Percentiles rank a stretch among this genome's conserved stretches.
Conservation (phyloP, 495 filamentous ascomycete genomes). For the Staphylotrichum longicolle region DNA sequence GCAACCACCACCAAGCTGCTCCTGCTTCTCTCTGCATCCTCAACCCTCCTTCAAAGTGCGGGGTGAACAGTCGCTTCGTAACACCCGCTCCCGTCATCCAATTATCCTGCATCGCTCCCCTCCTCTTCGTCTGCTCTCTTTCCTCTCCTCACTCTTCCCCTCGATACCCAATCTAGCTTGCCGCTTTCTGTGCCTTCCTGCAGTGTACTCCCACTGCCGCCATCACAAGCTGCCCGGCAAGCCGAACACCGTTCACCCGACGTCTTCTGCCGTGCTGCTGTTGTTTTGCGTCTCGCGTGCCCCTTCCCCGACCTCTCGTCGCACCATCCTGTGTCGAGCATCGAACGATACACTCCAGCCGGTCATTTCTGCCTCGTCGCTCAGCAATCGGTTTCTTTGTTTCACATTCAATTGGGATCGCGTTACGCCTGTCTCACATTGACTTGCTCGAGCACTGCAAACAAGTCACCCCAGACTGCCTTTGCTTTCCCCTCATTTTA, state of each 20-base stretch:
- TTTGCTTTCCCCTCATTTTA: constrained; percentile 18
- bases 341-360: constrained; percentile 15
- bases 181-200: constrained; percentile 12
- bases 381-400: constrained; percentile 1
- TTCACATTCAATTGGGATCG: constrained; percentile 7
- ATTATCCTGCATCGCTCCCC: constrained; percentile 34
- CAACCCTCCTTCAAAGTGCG: constrained; percentile 30
- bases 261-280: constrained; percentile 22
- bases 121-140: constrained; percentile 22
- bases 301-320: not conserved
- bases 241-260: not conserved
- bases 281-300: constrained; percentile 15
- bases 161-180: constrained; percentile 12
- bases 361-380: not conserved
- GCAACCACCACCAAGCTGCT: constrained; percentile 10
- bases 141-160: constrained; percentile 14
- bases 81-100: constrained; percentile 25
- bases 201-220: constrained; percentile 8
- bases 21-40: constrained; percentile 4
- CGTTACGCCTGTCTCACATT: constrained; percentile 5
- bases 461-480: not conserved
- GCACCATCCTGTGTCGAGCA: not conserved
- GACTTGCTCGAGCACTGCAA: constrained; percentile 2
- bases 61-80: constrained; percentile 28
- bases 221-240: constrained; percentile 7